Evolutionary conservation across 345 rosid genomes (phyloP), one percentile per base, ranked within the genome.

Genomic region (Euphorbia lathyris): DNA sequence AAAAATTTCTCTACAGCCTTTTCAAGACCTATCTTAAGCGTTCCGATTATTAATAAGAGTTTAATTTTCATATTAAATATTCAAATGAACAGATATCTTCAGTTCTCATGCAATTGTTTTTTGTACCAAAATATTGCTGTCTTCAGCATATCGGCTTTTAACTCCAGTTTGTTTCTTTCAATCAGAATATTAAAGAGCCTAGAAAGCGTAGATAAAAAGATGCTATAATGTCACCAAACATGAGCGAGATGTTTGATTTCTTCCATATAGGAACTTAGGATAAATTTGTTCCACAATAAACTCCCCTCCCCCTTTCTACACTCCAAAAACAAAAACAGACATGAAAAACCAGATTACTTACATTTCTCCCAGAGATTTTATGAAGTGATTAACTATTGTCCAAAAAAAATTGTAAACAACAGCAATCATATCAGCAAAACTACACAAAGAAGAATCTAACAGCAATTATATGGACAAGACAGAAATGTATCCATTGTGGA

Each of bases 401-500:
- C 11, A 26, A n/a, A 25, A 43, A 45, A 64, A 2, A 25, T 2
- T 8, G 36, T 13, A 65, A 64, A 25, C 43, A 7, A 5, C 12
- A 64, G 67, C 67, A 64, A 45, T 13, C 3, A 43, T 4, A 42
- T 22, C 17, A 63, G 52, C 27, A 63, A 63, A 27, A 23, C 29
- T 7, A 16, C 12, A 25, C 11, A 43, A 27, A 59, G 8, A 64
- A 25, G 22, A 43, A 43, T 23, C 14, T 22, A 23, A 63, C 53
- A 25, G 12, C 36, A 25, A 64, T 25, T 3, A 8, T 13, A 63
- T 12, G 23, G 20, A 23, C 17, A 61, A 23, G 22, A 14, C 16
- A 23, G 23, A 56, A 43, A 61, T 62, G 9, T 5, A 25, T 43
- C 20, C 30, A 42, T 56, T 67, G 40, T 62, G 50, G 65, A 83